Evolutionary conservation across 1,284 basidiomycete species (phyloP).

Genomic region (Irpex sp.): DNA sequence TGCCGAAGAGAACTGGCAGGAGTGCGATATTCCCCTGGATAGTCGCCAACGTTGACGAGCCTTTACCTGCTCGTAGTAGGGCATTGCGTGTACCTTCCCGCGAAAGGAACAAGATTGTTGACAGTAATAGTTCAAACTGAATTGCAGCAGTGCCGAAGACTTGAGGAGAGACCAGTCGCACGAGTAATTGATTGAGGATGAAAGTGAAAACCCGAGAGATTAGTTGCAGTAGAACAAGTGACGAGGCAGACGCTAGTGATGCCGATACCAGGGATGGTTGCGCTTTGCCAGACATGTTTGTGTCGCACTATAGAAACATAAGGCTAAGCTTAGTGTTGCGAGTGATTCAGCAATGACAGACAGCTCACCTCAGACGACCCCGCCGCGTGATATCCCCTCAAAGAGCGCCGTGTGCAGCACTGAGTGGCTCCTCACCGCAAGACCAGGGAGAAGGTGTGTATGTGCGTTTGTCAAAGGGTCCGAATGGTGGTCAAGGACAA

Average conservation of each 20-base stretch:
- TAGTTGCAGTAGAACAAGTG: slow-evolving; percentile 85
- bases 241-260: slow-evolving; percentile 61
- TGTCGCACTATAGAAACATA: too few relatives aligned
- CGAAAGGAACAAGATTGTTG: slow-evolving; percentile 88
- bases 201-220: slow-evolving; percentile 85
- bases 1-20: slow-evolving; percentile 29
- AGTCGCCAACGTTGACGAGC: slow-evolving; percentile 21
- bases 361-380: too few relatives aligned
- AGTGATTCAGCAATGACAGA: too few relatives aligned
- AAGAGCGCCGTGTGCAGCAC: too few relatives aligned
- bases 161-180: slow-evolving; percentile 81
- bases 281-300: too few relatives aligned
- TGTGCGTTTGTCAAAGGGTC: too few relatives aligned
- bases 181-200: slow-evolving; percentile 80
- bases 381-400: too few relatives aligned
- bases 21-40: slow-evolving; percentile 26
- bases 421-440: too few relatives aligned
- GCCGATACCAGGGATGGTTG: slow-evolving; percentile 18
- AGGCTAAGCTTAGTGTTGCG: too few relatives aligned
- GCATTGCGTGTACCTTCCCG: slow-evolving; percentile 89
- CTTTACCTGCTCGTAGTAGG: slow-evolving; percentile 43
- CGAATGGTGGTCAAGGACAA: too few relatives aligned
- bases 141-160: slow-evolving; percentile 86
- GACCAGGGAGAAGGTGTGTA: too few relatives aligned
- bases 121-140: slow-evolving; percentile 83